These are phyloP conservation scores for Metschnikowia borealis DNA, from an alignment of 805 yeast species.

Conservation along the genomic window DNA sequence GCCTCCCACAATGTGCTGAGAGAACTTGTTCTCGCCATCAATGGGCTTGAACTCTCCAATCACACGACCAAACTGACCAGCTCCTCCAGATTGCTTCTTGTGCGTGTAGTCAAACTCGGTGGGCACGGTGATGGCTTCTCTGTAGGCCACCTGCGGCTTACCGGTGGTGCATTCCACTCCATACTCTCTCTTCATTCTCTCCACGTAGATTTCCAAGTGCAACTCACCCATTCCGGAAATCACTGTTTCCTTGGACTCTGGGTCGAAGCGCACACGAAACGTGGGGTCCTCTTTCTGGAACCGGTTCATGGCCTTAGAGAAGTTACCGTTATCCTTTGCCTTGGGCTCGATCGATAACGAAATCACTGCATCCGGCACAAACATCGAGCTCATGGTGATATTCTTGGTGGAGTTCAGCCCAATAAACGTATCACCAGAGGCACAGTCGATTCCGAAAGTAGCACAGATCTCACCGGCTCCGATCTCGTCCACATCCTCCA, in stretches of 20 bases:
- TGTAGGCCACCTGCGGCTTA: constrained; percentile 95
- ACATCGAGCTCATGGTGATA: constrained; percentile 96
- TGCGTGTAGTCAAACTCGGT: constrained; percentile 88
- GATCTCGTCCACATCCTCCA: constrained; percentile 96
- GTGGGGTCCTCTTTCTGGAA: constrained; percentile 99
- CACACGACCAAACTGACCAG: constrained; percentile 98
- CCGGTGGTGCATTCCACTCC: constrained; percentile 94
- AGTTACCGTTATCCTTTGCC: constrained; percentile 77
- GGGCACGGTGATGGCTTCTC: constrained; percentile 79
- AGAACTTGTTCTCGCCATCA: constrained; percentile 69
- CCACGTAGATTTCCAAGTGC: constrained; percentile 95
- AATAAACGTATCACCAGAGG: constrained; percentile 97
- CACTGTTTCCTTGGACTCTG: constrained; percentile 89
- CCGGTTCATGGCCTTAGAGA: constrained; percentile 94
- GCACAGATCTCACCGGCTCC: constrained; percentile 99
- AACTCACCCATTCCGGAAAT: constrained; percentile 98
- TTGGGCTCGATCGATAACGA: constrained; percentile 88
- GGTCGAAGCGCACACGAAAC: constrained; percentile 85
- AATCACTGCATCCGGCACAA: constrained; percentile 97
- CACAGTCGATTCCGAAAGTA: constrained; percentile 97
- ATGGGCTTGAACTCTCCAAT: constrained; percentile 73
- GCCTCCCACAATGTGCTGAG: constrained; percentile 92
- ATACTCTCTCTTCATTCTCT: constrained; percentile 96
- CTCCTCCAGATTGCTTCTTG: constrained; percentile 98
- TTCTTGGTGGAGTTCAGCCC: constrained; percentile 62